These are phyloP conservation scores for Lolium multiflorum DNA, from an alignment of 176 grass and related monocot species.

Conservation along the genomic window DNA sequence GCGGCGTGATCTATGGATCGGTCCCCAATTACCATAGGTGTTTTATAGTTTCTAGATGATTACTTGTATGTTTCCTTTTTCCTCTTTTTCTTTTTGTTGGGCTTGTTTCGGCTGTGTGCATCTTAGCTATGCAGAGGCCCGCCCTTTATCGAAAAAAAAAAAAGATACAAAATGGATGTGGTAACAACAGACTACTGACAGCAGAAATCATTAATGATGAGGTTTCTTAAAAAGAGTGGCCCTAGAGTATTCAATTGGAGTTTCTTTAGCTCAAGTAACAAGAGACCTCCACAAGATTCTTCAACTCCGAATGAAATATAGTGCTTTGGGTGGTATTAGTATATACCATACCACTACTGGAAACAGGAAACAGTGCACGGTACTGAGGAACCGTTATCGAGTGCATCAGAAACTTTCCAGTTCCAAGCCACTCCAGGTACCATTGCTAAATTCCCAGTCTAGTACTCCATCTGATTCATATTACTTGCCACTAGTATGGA, in stretches of 20 bases:
- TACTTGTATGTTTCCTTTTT: too few relatives aligned
- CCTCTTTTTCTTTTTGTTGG: too few relatives aligned
- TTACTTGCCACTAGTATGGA: too few relatives aligned
- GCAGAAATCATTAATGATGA: neutral
- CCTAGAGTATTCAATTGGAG: neutral
- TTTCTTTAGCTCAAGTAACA: neutral
- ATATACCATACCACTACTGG: constrained; percentile 7
- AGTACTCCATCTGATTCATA: neutral
- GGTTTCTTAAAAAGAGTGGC: constrained; percentile 14
- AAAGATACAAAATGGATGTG: neutral
- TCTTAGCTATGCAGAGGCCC: too few relatives aligned
- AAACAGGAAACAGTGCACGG: neutral
- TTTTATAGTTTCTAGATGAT: too few relatives aligned
- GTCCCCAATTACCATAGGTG: too few relatives aligned
- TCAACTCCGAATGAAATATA: neutral
- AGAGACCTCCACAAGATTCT: too few relatives aligned
- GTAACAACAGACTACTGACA: neutral
- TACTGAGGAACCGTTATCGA: neutral
- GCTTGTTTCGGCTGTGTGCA: too few relatives aligned
- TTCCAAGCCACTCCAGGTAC: constrained; percentile 7
- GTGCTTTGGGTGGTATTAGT: neutral
- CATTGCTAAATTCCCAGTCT: neutral
- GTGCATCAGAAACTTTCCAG: neutral
- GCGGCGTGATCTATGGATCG: too few relatives aligned
- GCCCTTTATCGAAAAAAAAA: too few relatives aligned